Evolutionary conservation across 495 filamentous ascomycete genomes (phyloP), one percentile per base, ranked within the genome.

Genomic region (Neurospora africana): DNA sequence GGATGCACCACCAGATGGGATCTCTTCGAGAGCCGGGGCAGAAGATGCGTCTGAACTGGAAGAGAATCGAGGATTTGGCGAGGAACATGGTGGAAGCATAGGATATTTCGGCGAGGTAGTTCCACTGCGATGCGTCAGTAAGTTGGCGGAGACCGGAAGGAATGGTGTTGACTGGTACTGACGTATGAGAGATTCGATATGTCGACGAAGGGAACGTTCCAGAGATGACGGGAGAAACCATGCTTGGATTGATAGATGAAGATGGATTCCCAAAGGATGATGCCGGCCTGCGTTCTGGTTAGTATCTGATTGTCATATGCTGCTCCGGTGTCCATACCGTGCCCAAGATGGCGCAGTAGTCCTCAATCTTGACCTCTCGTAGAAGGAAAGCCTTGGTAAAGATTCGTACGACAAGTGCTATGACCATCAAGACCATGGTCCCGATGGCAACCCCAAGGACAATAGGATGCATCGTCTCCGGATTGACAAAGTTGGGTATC

Each of bases 1-100:
- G 76, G 39, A 81, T 77, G 44, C 39, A 69, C 76, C 76, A 82
- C 36, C 79, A 76, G 43, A 80, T 75, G 15, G 74, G 5, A 68
- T 80, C 76, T 2, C 77, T 61, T 10, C 72, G 68, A 9, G 75
- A 69, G 33, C 72, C 73, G 35, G 74, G 67, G 37, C 76, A 79
- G 53, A 79, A 79, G 41, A 79, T 43, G 3, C 73, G 69, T 27
- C 71, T 69, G 44, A 79, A 71, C 73, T 79, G 77, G 17, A 78
- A 73, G 38, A 79, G 73, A 23, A 79, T 76, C 21, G 75, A 76
- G 43, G 68, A 74, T 40, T 79, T 79, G 4, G 77, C 77, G 15
- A 73, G 70, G 30, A 77, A 75, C 74, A 76, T 79, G 9, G 77
- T 75, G 23, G 61, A 68, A 19, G 76, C 71, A 39, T 79, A 69